Base-by-base conservation (phyloP, 345 rosid species). In the Erucastrum elatum region DNA sequence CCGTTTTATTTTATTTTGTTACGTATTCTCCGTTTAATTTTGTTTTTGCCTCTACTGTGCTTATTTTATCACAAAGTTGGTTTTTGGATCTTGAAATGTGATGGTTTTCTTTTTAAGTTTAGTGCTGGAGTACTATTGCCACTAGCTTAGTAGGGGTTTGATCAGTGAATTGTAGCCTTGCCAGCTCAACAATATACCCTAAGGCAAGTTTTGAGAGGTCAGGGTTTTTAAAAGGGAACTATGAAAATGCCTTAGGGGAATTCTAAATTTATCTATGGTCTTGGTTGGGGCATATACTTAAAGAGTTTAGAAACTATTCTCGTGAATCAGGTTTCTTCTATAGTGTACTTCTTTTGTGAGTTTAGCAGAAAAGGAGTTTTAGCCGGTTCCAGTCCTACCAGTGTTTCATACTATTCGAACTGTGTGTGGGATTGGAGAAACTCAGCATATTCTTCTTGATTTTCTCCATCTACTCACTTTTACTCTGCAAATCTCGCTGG, bases 11-110 rank as follows among this genome's bases (percentile, higher is more conserved):
- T 9, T 0, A 8, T 39, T 41, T 41, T 34, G 8, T 39, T 41
- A 41, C 59, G 29, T 27, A 2, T 69, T 66, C 60, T 44, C 33
- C 66, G 2, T 68, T 80, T 62, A 25, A 34, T n/a, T 8, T 63
- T 5, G 2, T 13, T 49, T 49, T 49, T 1, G 56, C 17, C 56
- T 49, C 56, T 49, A 49, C 17, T 49, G n/a, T 74, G 67, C 70
- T 72, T 65, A 4, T 46, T 5, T 60, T 10, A 55, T 55, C 39
- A 16, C 75, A n/a, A 37, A 25, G 21, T 21, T 21, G 3, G 2
- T 29, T 64, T 17, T 17, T 70, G 65, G 17, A 27, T 15, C 49
- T 64, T 53, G 76, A 25, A 9, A 61, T 25, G 7, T 15, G 13
- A 12, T 66, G 10, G 62, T 44, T 21, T 21, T 21, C 21, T 21